These are phyloP conservation scores for Diphasiastrum complanatum DNA, from an alignment of 83 land plant genomes.

Conservation along the genomic window DNA sequence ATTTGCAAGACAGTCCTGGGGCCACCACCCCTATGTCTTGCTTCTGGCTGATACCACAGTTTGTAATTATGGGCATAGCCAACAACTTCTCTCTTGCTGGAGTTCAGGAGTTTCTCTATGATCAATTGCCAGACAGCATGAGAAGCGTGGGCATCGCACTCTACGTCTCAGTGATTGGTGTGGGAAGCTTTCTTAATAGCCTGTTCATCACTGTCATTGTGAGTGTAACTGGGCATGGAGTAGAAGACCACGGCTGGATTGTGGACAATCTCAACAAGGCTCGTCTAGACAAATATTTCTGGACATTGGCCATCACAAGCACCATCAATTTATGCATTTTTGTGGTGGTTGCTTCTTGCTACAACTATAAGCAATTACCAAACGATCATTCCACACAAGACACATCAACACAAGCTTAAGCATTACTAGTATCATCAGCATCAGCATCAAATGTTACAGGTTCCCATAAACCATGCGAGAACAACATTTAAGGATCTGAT, in stretches of 20 bases:
- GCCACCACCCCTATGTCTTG: constrained; percentile 34
- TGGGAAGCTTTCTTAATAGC: constrained; percentile 47
- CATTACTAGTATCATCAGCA: too few species aligned
- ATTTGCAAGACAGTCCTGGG: constrained; percentile 11
- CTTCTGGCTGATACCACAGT: constrained; percentile 54
- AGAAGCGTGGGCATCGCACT: constrained; percentile 47
- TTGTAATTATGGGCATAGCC: constrained; percentile 40
- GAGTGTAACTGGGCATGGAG: too few species aligned
- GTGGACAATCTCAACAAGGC: constrained; percentile 29
- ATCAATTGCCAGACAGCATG: constrained; percentile 49
- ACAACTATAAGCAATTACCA: too few species aligned
- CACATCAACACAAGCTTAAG: too few species aligned
- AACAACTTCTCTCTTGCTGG: constrained; percentile 58
- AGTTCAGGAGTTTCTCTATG: constrained; percentile 56
- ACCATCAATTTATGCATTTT: constrained; percentile 15
- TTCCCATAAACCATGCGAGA: too few species aligned
- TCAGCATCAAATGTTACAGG: too few species aligned
- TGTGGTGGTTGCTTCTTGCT: too few species aligned
- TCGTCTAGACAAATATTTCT: constrained; percentile 41
- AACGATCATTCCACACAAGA: too few species aligned
- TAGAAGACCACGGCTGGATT: constrained; percentile 31
- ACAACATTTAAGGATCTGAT: too few species aligned
- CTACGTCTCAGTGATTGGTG: constrained; percentile 33
- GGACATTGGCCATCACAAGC: constrained; percentile 34
- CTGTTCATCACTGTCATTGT: too few species aligned